phyloP scores from a whole-genome alignment of 176 grass and related monocot species.

The Metroxylon sagu region DNA sequence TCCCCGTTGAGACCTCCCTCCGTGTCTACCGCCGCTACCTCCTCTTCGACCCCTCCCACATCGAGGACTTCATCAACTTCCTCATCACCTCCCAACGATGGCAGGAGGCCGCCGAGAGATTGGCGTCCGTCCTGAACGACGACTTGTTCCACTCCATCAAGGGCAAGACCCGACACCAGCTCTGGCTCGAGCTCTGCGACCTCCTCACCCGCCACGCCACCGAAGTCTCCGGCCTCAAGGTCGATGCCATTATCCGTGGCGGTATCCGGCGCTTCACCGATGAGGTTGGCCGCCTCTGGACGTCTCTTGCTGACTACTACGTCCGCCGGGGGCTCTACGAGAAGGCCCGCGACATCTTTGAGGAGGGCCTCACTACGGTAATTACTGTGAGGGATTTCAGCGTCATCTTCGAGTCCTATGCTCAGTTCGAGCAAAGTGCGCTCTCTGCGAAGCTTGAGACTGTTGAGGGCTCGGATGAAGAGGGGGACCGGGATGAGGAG shows the following conservation, averaged over 20 bases:
- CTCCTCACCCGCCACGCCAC: conserved; percentile 67
- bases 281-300: conserved; percentile 76
- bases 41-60: conserved; percentile 68
- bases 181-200: conserved; percentile 77
- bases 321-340: conserved; percentile 61
- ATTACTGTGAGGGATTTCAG: conserved; percentile 72
- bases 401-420: conserved; percentile 70
- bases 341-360: conserved; percentile 64
- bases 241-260: conserved; percentile 55
- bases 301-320: conserved; percentile 68
- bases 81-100: conserved; percentile 37
- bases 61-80: conserved; percentile 67
- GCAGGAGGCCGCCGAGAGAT: conserved; percentile 58
- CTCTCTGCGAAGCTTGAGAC: conserved; percentile 67
- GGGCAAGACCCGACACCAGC: conserved; percentile 63
- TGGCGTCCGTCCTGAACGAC: conserved; percentile 56
- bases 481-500: conserved; percentile 21
- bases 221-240: conserved; percentile 64
- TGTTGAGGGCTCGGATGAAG: conserved; percentile 36
- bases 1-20: conserved; percentile 66
- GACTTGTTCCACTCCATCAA: conserved; percentile 60
- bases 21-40: conserved; percentile 69
- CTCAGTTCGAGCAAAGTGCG: conserved; percentile 79
- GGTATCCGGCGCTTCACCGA: conserved; percentile 73
- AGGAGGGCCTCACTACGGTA: conserved; percentile 63